A percentile compares a stretch with the other conserved stretches of the same genome.
These are phyloP conservation scores for Akanthomyces uredinophilus DNA, from an alignment of 2,329 filamentous ascomycete genomes.

Conservation along the genomic window DNA sequence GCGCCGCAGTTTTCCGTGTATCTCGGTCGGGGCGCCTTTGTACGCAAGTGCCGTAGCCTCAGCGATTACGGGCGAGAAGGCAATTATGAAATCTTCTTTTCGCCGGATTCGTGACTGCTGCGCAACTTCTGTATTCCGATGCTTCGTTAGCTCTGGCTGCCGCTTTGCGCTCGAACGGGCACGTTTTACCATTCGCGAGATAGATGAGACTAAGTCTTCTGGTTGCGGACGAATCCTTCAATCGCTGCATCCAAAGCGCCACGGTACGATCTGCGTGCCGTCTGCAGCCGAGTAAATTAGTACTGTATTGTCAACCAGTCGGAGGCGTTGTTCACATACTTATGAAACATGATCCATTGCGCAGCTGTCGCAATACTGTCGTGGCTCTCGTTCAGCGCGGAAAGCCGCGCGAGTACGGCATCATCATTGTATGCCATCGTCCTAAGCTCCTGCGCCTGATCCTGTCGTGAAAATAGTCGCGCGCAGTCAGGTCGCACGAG, in stretches of 20 bases:
- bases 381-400: constrained; percentile 92
- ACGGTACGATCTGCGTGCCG: constrained; percentile 89
- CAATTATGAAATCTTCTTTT: constrained; percentile 87
- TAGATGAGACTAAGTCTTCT: constrained; percentile 91
- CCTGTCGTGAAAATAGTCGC: constrained; percentile 7
- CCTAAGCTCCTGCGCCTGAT: constrained; percentile 15
- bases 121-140: constrained; percentile 65
- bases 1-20: constrained; percentile 80
- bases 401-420: constrained; percentile 89
- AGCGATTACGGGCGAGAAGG: constrained; percentile 86
- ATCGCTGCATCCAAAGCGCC: constrained; percentile 81
- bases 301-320: constrained; percentile 9
- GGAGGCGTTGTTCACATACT: constrained; percentile 48
- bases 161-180: not conserved
- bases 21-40: constrained; percentile 77
- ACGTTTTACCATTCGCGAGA: constrained; percentile 76
- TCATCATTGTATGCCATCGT: constrained; percentile 93
- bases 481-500: not conserved
- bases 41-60: constrained; percentile 90
- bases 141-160: constrained; percentile 6
- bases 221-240: constrained; percentile 79
- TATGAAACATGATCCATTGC: constrained; percentile 99
- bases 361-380: constrained; percentile 94
- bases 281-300: constrained; percentile 40
- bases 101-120: constrained; percentile 92